A percentile compares a stretch with the other conserved stretches of the same genome.
These are phyloP conservation scores for Jaltomata sinuosa DNA, from an alignment of 257 asterid species.

Conservation along the genomic window DNA sequence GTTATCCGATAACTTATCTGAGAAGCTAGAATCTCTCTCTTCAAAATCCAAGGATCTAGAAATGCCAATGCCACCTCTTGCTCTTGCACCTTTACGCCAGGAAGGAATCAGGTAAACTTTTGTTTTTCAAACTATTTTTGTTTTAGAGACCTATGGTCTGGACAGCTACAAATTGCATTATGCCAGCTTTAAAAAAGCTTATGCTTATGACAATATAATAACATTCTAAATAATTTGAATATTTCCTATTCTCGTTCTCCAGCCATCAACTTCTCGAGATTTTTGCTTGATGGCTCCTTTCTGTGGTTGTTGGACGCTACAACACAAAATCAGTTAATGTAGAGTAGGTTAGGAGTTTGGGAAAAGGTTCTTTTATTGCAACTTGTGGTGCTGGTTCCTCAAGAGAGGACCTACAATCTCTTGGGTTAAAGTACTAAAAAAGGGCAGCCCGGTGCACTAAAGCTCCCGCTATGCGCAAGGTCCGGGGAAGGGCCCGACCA, in stretches of 20 bases:
- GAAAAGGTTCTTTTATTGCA: background rate
- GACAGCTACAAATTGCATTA: background rate
- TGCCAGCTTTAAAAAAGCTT: background rate
- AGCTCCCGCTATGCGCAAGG: no score
- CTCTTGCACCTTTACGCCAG: conserved; percentile 67
- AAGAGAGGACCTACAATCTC: background rate
- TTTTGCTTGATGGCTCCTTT: background rate
- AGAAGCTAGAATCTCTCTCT: conserved; percentile 34
- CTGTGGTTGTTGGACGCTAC: background rate
- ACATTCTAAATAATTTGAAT: background rate
- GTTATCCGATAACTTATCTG: conserved; percentile 22
- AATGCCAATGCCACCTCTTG: conserved; percentile 92
- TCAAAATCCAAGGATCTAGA: conserved; percentile 55
- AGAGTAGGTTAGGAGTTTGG: background rate
- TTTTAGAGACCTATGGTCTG: background rate
- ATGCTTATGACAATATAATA: background rate
- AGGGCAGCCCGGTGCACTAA: no score
- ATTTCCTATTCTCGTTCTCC: background rate
- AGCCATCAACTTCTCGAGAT: background rate
- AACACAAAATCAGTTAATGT: background rate
- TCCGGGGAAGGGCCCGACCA: no score
- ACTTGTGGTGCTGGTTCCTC: background rate
- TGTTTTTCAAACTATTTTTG: background rate
- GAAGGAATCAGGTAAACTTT: conserved; percentile 54
- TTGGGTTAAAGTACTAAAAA: background rate